A percentile compares a stretch with the other conserved stretches of the same genome.
phyloP scores from a whole-genome alignment of 2,329 filamentous ascomycete genomes.

The Calonectria ilicicola region DNA sequence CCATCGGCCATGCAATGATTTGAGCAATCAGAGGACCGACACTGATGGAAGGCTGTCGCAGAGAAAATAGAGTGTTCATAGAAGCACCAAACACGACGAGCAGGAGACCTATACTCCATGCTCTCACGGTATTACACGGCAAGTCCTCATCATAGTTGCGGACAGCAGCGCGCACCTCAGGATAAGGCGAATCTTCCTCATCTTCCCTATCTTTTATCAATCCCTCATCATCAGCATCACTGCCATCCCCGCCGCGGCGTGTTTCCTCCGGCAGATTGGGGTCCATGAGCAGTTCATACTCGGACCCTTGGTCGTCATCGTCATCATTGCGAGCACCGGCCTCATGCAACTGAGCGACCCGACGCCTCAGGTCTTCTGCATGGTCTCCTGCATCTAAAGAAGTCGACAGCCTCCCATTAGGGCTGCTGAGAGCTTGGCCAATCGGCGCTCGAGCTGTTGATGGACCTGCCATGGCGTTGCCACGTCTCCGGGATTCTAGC shows the following conservation, averaged over 20 bases:
- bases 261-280: constrained; percentile 60
- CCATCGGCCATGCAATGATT: constrained; percentile 73
- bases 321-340: constrained; percentile 53
- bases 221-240: constrained; percentile 45
- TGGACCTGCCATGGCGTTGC: constrained; percentile 16
- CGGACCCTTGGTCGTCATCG: constrained; percentile 60
- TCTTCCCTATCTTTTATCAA: constrained; percentile 48
- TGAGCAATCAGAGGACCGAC: constrained; percentile 72
- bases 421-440: constrained; percentile 38
- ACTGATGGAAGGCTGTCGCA: constrained; percentile 71
- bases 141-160: constrained; percentile 74
- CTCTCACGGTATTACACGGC: constrained; percentile 74
- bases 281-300: constrained; percentile 69
- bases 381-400: constrained; percentile 41
- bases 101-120: constrained; percentile 71
- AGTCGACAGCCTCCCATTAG: constrained; percentile 43
- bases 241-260: constrained; percentile 40
- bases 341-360: constrained; percentile 56
- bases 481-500: background rate
- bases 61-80: constrained; percentile 73
- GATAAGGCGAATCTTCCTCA: constrained; percentile 68
- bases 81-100: constrained; percentile 69
- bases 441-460: constrained; percentile 31
- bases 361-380: constrained; percentile 44
- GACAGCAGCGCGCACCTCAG: constrained; percentile 74